Evolutionary conservation across 495 filamentous ascomycete genomes (phyloP).

Genomic region (Aspergillus sparsus): DNA sequence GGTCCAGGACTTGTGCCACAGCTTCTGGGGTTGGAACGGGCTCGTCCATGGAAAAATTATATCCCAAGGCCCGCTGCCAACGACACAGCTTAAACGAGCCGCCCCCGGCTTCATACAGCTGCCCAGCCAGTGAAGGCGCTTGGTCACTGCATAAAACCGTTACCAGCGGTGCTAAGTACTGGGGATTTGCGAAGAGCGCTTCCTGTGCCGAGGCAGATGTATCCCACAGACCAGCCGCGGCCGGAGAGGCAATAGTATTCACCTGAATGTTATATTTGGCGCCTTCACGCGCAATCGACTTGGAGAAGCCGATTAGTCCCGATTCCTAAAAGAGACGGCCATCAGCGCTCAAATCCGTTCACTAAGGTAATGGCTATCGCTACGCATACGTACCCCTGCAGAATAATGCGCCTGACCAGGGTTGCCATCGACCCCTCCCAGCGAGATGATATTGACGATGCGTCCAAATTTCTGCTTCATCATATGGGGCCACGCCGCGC

Average conservation of each 20-base stretch:
- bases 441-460: constrained; percentile 92
- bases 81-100: constrained; percentile 89
- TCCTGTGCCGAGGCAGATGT: constrained; percentile 95
- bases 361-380: not conserved
- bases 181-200: constrained; percentile 98
- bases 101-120: constrained; percentile 90
- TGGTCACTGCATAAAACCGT: constrained; percentile 86
- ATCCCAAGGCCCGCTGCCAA: constrained; percentile 90
- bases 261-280: constrained; percentile 97
- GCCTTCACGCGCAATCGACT: constrained; percentile 88
- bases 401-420: constrained; percentile 98
- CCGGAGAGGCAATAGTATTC: constrained; percentile 97
- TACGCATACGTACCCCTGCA: constrained; percentile 63
- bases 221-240: constrained; percentile 90
- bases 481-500: constrained; percentile 96
- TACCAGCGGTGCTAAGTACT: constrained; percentile 93
- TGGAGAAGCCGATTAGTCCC: constrained; percentile 91
- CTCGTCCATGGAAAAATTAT: constrained; percentile 88
- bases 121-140: constrained; percentile 70
- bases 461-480: constrained; percentile 98
- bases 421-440: constrained; percentile 97
- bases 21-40: constrained; percentile 77
- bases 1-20: constrained; percentile 72
- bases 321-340: constrained; percentile 55
- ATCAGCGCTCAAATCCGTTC: not conserved